Evolutionary conservation across 257 asterid species (phyloP).

Genomic region (Solanum ossicruentum): DNA sequence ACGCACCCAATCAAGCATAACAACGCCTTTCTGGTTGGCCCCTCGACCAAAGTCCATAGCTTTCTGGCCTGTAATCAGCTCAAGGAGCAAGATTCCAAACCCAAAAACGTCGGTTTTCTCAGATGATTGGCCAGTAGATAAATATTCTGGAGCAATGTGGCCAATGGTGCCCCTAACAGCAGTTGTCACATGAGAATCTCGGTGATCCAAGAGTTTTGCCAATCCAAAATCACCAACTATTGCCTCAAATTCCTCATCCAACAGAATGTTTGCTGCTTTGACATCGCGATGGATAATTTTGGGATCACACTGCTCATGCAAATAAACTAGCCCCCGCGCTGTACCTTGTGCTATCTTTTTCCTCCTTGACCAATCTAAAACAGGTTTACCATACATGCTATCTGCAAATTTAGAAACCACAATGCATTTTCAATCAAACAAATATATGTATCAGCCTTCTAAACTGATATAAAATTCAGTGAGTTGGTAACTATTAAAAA

Average conservation of each 20-base stretch:
- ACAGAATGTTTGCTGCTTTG: slow-evolving; percentile 84
- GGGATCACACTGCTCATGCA: slow-evolving; percentile 95
- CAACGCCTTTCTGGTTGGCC: slow-evolving; percentile 68
- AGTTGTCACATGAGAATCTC: slow-evolving; percentile 83
- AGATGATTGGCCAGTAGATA: slow-evolving; percentile 85
- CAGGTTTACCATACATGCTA: slow-evolving; percentile 56
- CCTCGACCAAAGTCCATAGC: slow-evolving; percentile 84
- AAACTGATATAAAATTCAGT: not conserved
- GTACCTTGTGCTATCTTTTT: slow-evolving; percentile 77
- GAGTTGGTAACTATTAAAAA: not conserved
- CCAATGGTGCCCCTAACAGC: slow-evolving; percentile 97
- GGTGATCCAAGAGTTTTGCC: slow-evolving; percentile 89
- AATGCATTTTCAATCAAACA: not conserved
- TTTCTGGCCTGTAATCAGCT: slow-evolving; percentile 81
- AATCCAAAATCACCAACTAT: slow-evolving; percentile 92
- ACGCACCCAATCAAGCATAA: slow-evolving; percentile 74
- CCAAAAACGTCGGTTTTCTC: slow-evolving; percentile 94
- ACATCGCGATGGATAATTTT: slow-evolving; percentile 89
- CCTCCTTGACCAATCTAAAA: slow-evolving; percentile 75
- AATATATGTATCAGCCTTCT: not conserved
- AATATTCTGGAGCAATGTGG: slow-evolving; percentile 89
- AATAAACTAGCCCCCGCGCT: slow-evolving; percentile 74
- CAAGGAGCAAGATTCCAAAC: slow-evolving; percentile 79
- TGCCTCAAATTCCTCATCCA: slow-evolving; percentile 94
- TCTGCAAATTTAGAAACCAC: slow-evolving; percentile 24